phyloP scores from a whole-genome alignment of 495 filamentous ascomycete genomes.

The Glonium stellatum region DNA sequence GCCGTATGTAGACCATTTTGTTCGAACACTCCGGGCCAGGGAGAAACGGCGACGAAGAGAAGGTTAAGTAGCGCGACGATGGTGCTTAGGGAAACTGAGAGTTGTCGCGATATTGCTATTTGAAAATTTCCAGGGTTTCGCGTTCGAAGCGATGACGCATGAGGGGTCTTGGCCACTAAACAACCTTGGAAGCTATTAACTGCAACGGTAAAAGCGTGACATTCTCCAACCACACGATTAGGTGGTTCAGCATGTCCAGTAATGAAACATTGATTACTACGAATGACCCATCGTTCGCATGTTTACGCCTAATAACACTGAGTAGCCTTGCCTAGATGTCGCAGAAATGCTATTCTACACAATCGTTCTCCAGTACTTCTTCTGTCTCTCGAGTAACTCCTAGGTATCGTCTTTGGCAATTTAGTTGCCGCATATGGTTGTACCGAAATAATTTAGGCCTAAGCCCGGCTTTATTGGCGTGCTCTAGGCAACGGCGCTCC shows the following conservation, averaged over 20 bases:
- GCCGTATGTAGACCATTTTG: conserved; percentile 81
- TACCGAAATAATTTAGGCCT: not conserved
- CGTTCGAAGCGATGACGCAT: conserved; percentile 16
- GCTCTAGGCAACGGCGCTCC: conserved; percentile 77
- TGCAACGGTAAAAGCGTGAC: not conserved
- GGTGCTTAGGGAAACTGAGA: not conserved
- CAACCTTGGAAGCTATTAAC: conserved; percentile 1
- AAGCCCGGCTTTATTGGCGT: not conserved
- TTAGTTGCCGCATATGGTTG: not conserved
- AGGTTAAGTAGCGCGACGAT: not conserved
- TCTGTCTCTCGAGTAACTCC: not conserved
- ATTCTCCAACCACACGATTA: not conserved
- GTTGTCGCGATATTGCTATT: conserved; percentile 1
- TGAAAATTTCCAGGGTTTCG: conserved; percentile 15
- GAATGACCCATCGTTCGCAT: not conserved
- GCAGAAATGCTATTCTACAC: not conserved
- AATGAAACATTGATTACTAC: not conserved
- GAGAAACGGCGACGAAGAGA: not conserved
- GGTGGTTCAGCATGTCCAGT: not conserved
- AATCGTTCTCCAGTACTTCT: not conserved
- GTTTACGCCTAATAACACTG: not conserved
- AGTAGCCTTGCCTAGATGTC: not conserved
- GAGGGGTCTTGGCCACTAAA: conserved; percentile 2
- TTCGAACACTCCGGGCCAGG: not conserved
- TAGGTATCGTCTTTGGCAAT: not conserved